These are phyloP conservation scores for Microascus cirrosus DNA, from an alignment of 2,329 filamentous ascomycete species.

Conservation along the genomic window DNA sequence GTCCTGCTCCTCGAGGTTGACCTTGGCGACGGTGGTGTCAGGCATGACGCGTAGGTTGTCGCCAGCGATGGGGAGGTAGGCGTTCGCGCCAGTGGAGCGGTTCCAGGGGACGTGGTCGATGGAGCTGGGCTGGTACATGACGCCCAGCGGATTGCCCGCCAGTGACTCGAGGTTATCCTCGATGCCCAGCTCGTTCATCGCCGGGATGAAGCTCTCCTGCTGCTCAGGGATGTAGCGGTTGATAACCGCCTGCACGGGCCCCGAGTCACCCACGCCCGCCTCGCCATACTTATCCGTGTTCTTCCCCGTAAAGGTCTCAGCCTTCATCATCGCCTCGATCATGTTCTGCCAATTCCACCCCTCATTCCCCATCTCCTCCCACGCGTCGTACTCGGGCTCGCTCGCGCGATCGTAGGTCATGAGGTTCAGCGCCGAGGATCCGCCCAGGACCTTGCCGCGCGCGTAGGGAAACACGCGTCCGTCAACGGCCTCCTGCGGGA, in stretches of 20 bases:
- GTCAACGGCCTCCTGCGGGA: constrained; percentile 25
- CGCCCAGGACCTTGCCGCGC: constrained; percentile 36
- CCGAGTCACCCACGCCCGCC: constrained; percentile 11
- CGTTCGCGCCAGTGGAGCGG: constrained; percentile 33
- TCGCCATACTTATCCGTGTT: constrained; percentile 10
- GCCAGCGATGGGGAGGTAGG: constrained; percentile 27
- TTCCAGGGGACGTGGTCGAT: constrained; percentile 31
- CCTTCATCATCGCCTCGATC: constrained; percentile 17
- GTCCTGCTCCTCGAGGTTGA: constrained; percentile 9
- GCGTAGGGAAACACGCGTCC: constrained; percentile 27
- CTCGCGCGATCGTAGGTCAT: constrained; percentile 24
- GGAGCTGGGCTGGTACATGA: constrained; percentile 35
- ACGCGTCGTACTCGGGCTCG: constrained; percentile 22
- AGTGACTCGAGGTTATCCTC: constrained; percentile 30
- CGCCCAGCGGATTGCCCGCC: constrained; percentile 36
- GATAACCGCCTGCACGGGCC: constrained; percentile 16
- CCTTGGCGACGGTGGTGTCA: constrained; percentile 14
- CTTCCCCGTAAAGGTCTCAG: constrained; percentile 16
- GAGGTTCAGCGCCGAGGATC: constrained; percentile 33
- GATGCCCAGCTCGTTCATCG: constrained; percentile 30
- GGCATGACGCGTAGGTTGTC: constrained; percentile 28
- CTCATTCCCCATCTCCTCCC: constrained; percentile 22
- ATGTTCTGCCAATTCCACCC: constrained; percentile 26
- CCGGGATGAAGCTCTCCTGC: constrained; percentile 29
- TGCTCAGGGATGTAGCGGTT: constrained; percentile 30